phyloP scores from a whole-genome alignment of 225 moss, liverwort and hornwort genomes.

The Bryoerythrophyllum caledonicum region DNA sequence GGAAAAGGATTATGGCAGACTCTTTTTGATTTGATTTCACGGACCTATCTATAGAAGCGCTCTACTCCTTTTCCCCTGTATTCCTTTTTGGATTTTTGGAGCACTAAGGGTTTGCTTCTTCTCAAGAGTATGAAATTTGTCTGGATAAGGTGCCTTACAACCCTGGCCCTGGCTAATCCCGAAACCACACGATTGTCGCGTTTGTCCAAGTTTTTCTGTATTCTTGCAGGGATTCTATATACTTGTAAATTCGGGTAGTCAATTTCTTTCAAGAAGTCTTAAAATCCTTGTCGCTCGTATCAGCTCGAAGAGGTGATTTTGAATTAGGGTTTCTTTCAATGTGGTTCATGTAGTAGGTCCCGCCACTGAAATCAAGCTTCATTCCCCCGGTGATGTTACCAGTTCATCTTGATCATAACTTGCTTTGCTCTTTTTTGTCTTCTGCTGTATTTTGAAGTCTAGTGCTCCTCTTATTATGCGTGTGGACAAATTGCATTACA shows the following conservation, averaged over 20 bases:
- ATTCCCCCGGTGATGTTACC: constrained; percentile 12
- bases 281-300: background rate
- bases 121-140: background rate
- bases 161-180: constrained; percentile 10
- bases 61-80: constrained; percentile 29
- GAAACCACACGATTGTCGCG: constrained; percentile 3
- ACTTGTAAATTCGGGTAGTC: background rate
- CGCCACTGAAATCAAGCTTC: background rate
- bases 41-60: constrained; percentile 3
- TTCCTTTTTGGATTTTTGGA: constrained; percentile 36
- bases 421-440: background rate
- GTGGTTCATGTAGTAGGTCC: background rate
- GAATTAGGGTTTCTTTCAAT: background rate
- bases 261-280: constrained; percentile 2
- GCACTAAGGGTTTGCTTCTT: constrained; percentile 24
- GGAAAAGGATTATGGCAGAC: constrained; percentile 6
- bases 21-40: background rate
- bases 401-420: background rate
- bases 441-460: constrained; percentile 1
- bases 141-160: constrained; percentile 12
- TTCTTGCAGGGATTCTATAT: constrained; percentile 23
- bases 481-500: background rate
- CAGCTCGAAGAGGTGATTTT: constrained; percentile 12
- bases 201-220: constrained; percentile 14
- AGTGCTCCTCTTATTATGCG: background rate